A percentile compares a stretch with the other conserved stretches of the same genome.
These are phyloP conservation scores for Penicillium sp. DNA, from an alignment of 2,329 filamentous ascomycete genomes.

Conservation along the genomic window DNA sequence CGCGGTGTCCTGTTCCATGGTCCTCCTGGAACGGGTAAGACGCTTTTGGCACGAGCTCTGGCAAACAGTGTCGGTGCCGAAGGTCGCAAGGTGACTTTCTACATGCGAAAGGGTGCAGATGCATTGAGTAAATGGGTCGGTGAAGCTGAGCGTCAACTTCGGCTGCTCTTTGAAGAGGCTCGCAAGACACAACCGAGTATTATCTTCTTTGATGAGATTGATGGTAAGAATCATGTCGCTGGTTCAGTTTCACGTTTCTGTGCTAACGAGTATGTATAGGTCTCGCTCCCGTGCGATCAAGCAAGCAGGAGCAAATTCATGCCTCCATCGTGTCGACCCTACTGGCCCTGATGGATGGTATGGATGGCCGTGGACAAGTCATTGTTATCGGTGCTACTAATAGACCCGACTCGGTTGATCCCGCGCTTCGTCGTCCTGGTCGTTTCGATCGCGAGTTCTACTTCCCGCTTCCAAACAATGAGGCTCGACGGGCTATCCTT, in stretches of 20 bases:
- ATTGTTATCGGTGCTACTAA: constrained; percentile 99
- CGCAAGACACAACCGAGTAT: constrained; percentile 96
- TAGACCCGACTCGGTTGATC: constrained; percentile 93
- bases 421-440: constrained; percentile 89
- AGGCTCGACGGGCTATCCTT: constrained; percentile 82
- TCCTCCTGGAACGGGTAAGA: constrained; percentile 96
- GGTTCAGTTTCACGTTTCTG: background rate
- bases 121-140: constrained; percentile 98
- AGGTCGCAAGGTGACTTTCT: constrained; percentile 95
- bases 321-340: constrained; percentile 95
- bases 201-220: constrained; percentile 99
- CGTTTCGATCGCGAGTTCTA: constrained; percentile 98
- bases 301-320: constrained; percentile 98
- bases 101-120: constrained; percentile 99
- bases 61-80: constrained; percentile 89
- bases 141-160: constrained; percentile 93
- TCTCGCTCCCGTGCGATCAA: constrained; percentile 91
- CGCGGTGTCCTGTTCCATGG: constrained; percentile 96
- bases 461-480: constrained; percentile 85
- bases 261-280: constrained; percentile 40
- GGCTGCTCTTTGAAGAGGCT: constrained; percentile 93
- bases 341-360: constrained; percentile 94
- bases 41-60: constrained; percentile 88
- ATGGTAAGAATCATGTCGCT: constrained; percentile 62
- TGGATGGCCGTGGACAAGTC: constrained; percentile 97